Evolutionary conservation across 805 yeast genomes (phyloP).

Genomic region (Yarrowia sp.): DNA sequence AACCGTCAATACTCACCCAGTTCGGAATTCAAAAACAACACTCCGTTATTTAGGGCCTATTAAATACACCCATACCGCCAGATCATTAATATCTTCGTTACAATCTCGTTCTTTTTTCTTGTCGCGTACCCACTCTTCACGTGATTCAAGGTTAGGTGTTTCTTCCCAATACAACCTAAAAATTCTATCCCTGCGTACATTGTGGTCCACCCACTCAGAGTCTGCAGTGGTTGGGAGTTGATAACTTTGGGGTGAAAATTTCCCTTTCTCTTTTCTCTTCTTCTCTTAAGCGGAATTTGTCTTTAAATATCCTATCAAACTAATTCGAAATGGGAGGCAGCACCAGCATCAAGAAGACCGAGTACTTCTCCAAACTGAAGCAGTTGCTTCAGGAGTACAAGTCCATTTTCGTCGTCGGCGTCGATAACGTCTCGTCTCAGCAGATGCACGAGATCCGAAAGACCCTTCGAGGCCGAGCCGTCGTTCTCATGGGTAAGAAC

Average conservation of each 20-base stretch:
- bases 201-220: slow-evolving; percentile 32
- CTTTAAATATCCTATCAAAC: slow-evolving; percentile 52
- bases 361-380: slow-evolving; percentile 95
- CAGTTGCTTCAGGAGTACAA: slow-evolving; percentile 94
- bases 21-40: too few relatives aligned
- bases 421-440: slow-evolving; percentile 99
- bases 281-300: slow-evolving; percentile 41
- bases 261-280: slow-evolving; percentile 5
- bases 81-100: too few relatives aligned
- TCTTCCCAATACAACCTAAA: background rate
- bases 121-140: background rate
- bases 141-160: slow-evolving; percentile 10
- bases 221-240: slow-evolving; percentile 11
- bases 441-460: slow-evolving; percentile 99
- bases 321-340: slow-evolving; percentile 98
- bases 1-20: too few relatives aligned
- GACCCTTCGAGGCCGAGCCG: slow-evolving; percentile 92
- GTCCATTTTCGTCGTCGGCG: slow-evolving; percentile 98
- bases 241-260: background rate
- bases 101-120: too few relatives aligned
- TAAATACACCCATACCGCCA: too few relatives aligned
- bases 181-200: slow-evolving; percentile 15
- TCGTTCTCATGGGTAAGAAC: slow-evolving; percentile 99
- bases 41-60: too few relatives aligned
- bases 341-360: slow-evolving; percentile 93